These are phyloP conservation scores for Adiantum capillusveneris DNA, from an alignment of 75 land plant species.

Conservation along the genomic window DNA sequence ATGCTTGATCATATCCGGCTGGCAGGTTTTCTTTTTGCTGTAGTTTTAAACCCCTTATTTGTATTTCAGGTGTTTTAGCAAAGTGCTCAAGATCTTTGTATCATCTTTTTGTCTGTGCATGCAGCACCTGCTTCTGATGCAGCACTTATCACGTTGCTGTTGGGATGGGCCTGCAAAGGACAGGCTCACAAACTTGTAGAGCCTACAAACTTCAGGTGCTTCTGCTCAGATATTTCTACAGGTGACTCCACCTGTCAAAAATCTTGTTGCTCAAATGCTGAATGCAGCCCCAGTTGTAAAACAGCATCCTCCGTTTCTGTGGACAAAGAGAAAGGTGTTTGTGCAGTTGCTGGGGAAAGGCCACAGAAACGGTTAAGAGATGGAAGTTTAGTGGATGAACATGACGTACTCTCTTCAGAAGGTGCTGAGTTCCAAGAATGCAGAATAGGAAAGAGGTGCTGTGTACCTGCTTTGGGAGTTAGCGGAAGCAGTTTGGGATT, in stretches of 20 bases:
- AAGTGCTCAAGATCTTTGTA: too few relatives aligned
- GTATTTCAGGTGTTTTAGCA: too few relatives aligned
- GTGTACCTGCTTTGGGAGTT: constrained; percentile 22
- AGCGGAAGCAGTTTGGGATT: constrained; percentile 13
- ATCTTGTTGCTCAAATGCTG: too few relatives aligned
- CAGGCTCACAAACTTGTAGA: constrained; percentile 18
- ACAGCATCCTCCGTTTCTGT: too few relatives aligned
- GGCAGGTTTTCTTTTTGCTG: constrained; percentile 24
- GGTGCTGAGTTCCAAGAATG: neutral
- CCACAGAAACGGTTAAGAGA: too few relatives aligned
- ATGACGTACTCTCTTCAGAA: neutral
- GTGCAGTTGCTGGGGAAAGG: too few relatives aligned
- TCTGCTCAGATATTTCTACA: too few relatives aligned
- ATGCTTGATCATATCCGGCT: constrained; percentile 40
- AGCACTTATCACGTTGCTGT: constrained; percentile 45
- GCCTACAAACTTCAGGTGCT: too few relatives aligned
- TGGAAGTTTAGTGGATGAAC: too few relatives aligned
- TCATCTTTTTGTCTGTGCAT: neutral
- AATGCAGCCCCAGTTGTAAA: too few relatives aligned
- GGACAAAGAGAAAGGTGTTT: too few relatives aligned
- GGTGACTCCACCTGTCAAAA: too few relatives aligned
- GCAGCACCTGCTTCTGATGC: constrained; percentile 33
- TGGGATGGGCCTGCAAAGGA: constrained; percentile 58
- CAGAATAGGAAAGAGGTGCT: constrained; percentile 2
- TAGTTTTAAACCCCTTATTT: neutral